Percentiles rank a stretch among this genome's conserved stretches.
Conservation (phyloP, 148 eudicot species). For the Bassia scoparia region DNA sequence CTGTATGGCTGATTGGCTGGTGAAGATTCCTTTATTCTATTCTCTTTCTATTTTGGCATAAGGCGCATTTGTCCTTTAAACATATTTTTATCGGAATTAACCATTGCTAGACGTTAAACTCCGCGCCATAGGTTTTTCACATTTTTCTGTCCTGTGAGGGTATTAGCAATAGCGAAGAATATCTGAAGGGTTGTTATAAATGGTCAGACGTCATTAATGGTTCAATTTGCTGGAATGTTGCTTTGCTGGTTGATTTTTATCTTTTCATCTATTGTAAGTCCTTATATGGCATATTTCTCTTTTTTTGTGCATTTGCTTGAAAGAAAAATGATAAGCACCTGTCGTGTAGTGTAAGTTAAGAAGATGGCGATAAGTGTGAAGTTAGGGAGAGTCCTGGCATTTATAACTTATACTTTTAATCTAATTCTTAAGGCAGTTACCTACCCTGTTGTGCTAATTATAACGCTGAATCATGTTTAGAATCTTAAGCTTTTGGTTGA, state of each 20-base stretch:
- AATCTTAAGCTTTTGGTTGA: conserved; percentile 5
- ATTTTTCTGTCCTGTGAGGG: not conserved
- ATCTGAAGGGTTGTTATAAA: not conserved
- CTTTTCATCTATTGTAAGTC: not conserved
- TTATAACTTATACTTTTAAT: not conserved
- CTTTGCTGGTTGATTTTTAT: not conserved
- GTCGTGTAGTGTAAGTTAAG: not conserved
- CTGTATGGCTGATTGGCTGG: not conserved
- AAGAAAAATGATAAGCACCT: not conserved
- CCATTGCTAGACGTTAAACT: not conserved
- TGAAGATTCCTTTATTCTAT: not conserved
- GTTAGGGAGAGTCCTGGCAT: not conserved
- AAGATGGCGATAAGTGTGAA: not conserved
- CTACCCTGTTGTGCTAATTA: not conserved
- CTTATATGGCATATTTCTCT: not conserved
- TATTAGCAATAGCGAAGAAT: not conserved
- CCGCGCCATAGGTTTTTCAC: not conserved
- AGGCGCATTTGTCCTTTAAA: not conserved
- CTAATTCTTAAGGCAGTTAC: not conserved
- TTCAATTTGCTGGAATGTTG: not conserved
- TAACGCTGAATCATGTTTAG: not conserved
- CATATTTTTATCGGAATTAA: not conserved
- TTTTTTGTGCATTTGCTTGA: not conserved
- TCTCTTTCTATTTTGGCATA: too few species aligned
- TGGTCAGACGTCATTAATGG: not conserved